Conservation (phyloP, 208 protist species). For the Leishmania lainsoni region DNA sequence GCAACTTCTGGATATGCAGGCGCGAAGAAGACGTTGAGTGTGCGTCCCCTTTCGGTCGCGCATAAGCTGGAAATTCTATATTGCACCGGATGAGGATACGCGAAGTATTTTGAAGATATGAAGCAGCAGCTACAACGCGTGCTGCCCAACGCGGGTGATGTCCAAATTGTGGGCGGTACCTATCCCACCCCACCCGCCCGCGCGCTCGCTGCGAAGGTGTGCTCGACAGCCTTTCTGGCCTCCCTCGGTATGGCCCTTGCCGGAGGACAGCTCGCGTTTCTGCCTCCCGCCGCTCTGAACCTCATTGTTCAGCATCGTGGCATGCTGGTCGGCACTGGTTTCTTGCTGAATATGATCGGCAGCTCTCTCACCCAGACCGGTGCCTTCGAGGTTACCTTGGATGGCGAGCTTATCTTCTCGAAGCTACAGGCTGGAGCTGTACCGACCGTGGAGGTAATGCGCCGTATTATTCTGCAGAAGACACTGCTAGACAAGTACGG, state of each 20-base stretch:
- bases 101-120: slow-evolving; percentile 78
- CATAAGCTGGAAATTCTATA: slow-evolving; percentile 56
- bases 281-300: slow-evolving; percentile 36
- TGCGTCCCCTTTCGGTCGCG: background rate
- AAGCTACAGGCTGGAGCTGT: slow-evolving; percentile 54
- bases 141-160: slow-evolving; percentile 41
- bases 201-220: slow-evolving; percentile 33
- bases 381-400: slow-evolving; percentile 77
- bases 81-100: slow-evolving; percentile 81
- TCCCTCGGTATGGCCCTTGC: slow-evolving; percentile 41
- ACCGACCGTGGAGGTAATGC: slow-evolving; percentile 33
- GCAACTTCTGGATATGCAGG: background rate
- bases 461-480: slow-evolving; percentile 38
- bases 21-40: background rate
- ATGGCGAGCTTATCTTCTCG: slow-evolving; percentile 64
- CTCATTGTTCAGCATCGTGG: slow-evolving; percentile 43
- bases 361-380: slow-evolving; percentile 49
- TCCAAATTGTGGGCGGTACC: slow-evolving; percentile 44
- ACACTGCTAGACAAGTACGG: slow-evolving; percentile 42
- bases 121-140: slow-evolving; percentile 36
- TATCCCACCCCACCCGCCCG: slow-evolving; percentile 54
- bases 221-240: slow-evolving; percentile 40
- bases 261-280: slow-evolving; percentile 32
- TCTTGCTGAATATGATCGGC: slow-evolving; percentile 66
- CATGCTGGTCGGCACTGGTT: slow-evolving; percentile 52